Base-by-base conservation (phyloP, 169 alveolate species). In the Eimeria tenella region DNA sequence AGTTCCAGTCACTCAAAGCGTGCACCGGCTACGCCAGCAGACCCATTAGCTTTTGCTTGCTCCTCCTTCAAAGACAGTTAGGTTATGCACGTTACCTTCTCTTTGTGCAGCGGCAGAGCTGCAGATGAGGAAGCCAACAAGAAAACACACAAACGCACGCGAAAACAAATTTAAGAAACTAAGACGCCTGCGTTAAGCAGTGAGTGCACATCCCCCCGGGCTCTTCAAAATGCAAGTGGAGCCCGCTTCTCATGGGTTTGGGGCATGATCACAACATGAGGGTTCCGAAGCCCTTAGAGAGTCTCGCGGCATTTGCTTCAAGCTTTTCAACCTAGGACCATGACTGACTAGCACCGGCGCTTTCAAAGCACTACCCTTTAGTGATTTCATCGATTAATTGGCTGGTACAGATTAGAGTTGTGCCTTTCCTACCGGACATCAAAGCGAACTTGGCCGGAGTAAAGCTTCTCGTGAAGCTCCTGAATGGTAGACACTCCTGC, bases 71-170 rank as follows among this genome's bases (percentile, higher is more conserved):
- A 91, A 65, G 21, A 73, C 92, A 74, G 73, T 94, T 15, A 95
- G 82, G 88, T 95, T 96, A 52, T 95, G 97, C 23, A 95, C 96
- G 31, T 94, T 95, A 53, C 97, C 97, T 82, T 95, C 97, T 21
- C 94, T 86, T 96, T 95, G 97, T 58, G 97, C 97, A 9, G 97
- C 97, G n/a, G 94, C 97, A 25, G 94, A 79, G 21, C 97, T 92
- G 94, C 75, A 88, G 9, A 53, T 3, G 52, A 13, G 49, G 55
- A 31, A 17, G 50, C 13, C 17, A 60, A 42, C 6, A 90, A 84
- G 9, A 3, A 74, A 23, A 25, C 86, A 89, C 17, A 21, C 4
- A 58, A n/a, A 25, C 17, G 25, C 71, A 19, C 88, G n/a, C 52
- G 6, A 0, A 53, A 53, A 79, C 68, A 5, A 3, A n/a, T 31